phyloP scores from a whole-genome alignment of 192 early-diverging fungal genomes.

The Coemansia sp. region DNA sequence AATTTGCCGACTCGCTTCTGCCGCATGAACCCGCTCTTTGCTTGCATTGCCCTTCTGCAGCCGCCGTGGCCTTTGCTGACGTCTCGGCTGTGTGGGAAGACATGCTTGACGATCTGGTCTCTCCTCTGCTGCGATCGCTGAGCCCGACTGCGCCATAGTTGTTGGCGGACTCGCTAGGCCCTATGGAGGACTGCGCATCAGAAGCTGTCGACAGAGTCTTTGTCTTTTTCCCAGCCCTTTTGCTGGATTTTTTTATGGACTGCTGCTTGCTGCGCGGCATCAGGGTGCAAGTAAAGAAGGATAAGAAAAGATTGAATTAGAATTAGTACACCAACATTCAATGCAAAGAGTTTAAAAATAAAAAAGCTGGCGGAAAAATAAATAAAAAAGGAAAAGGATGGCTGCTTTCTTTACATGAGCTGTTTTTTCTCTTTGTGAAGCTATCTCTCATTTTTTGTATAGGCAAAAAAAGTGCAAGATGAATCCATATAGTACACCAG shows the following conservation, averaged over 20 bases:
- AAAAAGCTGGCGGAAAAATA: background rate
- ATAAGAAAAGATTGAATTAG: background rate
- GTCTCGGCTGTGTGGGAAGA: background rate
- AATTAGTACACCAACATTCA: background rate
- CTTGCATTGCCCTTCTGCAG: background rate
- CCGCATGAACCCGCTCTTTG: slow-evolving; percentile 2
- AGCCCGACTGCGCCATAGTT: slow-evolving; percentile 17
- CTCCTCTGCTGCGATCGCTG: background rate
- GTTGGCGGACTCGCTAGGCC: background rate
- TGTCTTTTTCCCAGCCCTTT: slow-evolving; percentile 4
- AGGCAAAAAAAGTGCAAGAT: too few relatives aligned
- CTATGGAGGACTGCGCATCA: too few relatives aligned
- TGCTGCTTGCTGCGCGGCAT: slow-evolving; percentile 9
- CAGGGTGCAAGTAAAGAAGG: background rate
- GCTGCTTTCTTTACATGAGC: background rate
- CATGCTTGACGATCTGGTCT: slow-evolving; percentile 1
- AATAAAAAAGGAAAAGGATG: background rate
- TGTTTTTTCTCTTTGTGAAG: too few relatives aligned
- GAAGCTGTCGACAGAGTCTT: background rate
- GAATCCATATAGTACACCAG: too few relatives aligned
- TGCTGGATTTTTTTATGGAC: background rate
- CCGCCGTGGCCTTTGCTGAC: slow-evolving; percentile 17
- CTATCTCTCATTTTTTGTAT: too few relatives aligned
- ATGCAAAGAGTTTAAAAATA: background rate
- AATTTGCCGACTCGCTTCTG: slow-evolving; percentile 18